These are phyloP conservation scores for Xerocomellus intermedius DNA, from an alignment of 768 basidiomycete species.

Conservation along the genomic window DNA sequence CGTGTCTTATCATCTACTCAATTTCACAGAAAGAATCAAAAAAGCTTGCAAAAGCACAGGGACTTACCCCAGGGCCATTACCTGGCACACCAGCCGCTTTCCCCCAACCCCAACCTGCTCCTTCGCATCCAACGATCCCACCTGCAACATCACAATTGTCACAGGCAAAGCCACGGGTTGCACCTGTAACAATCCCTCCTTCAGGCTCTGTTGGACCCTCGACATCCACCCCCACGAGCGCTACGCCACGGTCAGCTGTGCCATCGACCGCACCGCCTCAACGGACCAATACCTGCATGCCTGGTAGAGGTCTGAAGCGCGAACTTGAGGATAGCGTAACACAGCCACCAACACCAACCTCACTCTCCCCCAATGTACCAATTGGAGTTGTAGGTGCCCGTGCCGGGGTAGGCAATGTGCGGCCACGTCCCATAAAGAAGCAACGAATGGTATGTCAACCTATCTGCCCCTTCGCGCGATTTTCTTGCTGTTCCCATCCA, in stretches of 20 bases:
- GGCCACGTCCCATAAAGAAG: slow-evolving; percentile 74
- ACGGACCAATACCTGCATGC: slow-evolving; percentile 12
- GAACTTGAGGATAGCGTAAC: slow-evolving; percentile 27
- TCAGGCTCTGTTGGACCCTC: slow-evolving; percentile 25
- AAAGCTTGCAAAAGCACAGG: slow-evolving; percentile 57
- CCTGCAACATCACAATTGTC: slow-evolving; percentile 12
- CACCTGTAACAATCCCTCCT: slow-evolving; percentile 34
- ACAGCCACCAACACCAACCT: slow-evolving; percentile 22
- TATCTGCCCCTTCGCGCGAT: neutral
- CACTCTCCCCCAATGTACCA: slow-evolving; percentile 24
- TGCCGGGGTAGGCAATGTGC: slow-evolving; percentile 54
- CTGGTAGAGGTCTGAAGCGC: slow-evolving; percentile 35
- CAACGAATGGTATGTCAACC: slow-evolving; percentile 60
- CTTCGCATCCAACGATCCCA: slow-evolving; percentile 23
- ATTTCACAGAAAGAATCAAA: slow-evolving; percentile 65
- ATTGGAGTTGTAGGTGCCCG: slow-evolving; percentile 47
- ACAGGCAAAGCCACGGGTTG: slow-evolving; percentile 30
- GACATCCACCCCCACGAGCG: slow-evolving; percentile 33
- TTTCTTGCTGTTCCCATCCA: neutral
- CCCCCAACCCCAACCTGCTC: slow-evolving; percentile 37
- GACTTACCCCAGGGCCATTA: slow-evolving; percentile 19
- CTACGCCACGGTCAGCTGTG: slow-evolving; percentile 30
- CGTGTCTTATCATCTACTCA: slow-evolving; percentile 9
- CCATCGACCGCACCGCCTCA: slow-evolving; percentile 26
- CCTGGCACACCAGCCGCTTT: slow-evolving; percentile 22